Evolutionary conservation across 2,329 filamentous ascomycete species (phyloP).

Genomic region (Colletotrichum falcatum): DNA sequence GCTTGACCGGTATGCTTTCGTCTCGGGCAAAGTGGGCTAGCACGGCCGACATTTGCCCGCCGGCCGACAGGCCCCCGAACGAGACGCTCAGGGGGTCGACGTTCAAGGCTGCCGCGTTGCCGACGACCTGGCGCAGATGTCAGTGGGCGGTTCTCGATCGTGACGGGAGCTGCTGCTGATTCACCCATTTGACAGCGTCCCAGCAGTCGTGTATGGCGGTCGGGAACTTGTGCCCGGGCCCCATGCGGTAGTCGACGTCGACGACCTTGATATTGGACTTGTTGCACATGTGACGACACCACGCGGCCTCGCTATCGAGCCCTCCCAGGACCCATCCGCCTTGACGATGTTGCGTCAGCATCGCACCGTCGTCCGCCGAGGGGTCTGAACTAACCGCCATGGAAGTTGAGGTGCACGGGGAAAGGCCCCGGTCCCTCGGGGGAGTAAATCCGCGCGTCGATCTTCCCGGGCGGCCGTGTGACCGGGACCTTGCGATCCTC

Average conservation of each 20-base stretch:
- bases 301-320: slow-evolving; percentile 45
- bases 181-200: slow-evolving; percentile 49
- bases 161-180: neutral
- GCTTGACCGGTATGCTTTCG: slow-evolving; percentile 46
- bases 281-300: slow-evolving; percentile 47
- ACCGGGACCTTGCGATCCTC: slow-evolving; percentile 44
- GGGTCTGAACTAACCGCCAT: slow-evolving; percentile 41
- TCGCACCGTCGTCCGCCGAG: fast-evolving
- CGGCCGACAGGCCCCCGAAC: slow-evolving; percentile 45
- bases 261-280: slow-evolving; percentile 46
- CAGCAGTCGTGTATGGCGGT: slow-evolving; percentile 45
- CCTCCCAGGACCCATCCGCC: slow-evolving; percentile 46
- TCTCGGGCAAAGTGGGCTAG: slow-evolving; percentile 51
- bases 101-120: slow-evolving; percentile 38
- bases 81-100: slow-evolving; percentile 43
- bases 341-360: slow-evolving; percentile 6
- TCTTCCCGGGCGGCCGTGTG: slow-evolving; percentile 43
- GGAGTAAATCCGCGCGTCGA: slow-evolving; percentile 45
- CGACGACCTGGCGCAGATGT: slow-evolving; percentile 25
- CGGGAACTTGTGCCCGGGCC: slow-evolving; percentile 45
- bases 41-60: slow-evolving; percentile 48
- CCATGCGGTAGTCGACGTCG: slow-evolving; percentile 48
- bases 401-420: slow-evolving; percentile 45
- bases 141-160: neutral
- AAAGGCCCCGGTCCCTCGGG: slow-evolving; percentile 46